A percentile compares a stretch with the other conserved stretches of the same genome.
Evolutionary conservation across 2,329 filamentous ascomycete genomes (phyloP).

Genomic region (Sporothrix pseudoabietina): DNA sequence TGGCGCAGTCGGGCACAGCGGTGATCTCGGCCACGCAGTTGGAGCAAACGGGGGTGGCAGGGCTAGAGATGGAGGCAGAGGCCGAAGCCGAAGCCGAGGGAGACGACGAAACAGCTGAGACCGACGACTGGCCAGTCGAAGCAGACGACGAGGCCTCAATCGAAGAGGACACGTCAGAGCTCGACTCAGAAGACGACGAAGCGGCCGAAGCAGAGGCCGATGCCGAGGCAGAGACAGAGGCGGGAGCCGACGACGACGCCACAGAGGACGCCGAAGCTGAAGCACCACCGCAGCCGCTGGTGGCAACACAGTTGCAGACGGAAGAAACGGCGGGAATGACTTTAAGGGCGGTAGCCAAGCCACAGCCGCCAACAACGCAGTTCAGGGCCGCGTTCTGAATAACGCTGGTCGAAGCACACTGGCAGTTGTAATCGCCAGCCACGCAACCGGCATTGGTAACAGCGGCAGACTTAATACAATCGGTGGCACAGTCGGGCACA

Average conservation of each 20-base stretch:
- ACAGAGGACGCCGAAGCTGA: not conserved
- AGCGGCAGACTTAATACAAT: conserved; percentile 1
- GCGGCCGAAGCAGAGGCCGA: not conserved
- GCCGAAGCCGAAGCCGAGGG: conserved; percentile 8
- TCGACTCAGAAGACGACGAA: not conserved
- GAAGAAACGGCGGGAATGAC: not conserved
- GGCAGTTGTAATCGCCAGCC: conserved; percentile 15
- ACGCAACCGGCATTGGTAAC: conserved; percentile 10
- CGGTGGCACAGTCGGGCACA: conserved; percentile 8
- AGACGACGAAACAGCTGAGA: not conserved
- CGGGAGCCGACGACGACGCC: not conserved
- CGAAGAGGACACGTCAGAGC: not conserved
- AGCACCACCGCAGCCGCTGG: conserved; percentile 23
- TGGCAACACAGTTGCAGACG: conserved; percentile 7
- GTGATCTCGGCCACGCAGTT: not conserved
- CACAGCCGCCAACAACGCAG: conserved; percentile 28
- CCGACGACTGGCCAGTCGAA: not conserved
- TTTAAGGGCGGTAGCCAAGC: not conserved
- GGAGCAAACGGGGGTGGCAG: conserved; percentile 24
- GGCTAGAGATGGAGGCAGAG: not conserved
- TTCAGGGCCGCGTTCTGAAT: conserved; percentile 25
- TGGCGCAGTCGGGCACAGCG: conserved; percentile 19
- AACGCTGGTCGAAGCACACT: conserved; percentile 25
- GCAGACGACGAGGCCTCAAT: not conserved
- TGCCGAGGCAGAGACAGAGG: not conserved